A percentile compares a stretch with the other conserved stretches of the same genome.
Evolutionary conservation across 1,284 basidiomycete genomes (phyloP).

Genomic region (Rhodotorula sp.): DNA sequence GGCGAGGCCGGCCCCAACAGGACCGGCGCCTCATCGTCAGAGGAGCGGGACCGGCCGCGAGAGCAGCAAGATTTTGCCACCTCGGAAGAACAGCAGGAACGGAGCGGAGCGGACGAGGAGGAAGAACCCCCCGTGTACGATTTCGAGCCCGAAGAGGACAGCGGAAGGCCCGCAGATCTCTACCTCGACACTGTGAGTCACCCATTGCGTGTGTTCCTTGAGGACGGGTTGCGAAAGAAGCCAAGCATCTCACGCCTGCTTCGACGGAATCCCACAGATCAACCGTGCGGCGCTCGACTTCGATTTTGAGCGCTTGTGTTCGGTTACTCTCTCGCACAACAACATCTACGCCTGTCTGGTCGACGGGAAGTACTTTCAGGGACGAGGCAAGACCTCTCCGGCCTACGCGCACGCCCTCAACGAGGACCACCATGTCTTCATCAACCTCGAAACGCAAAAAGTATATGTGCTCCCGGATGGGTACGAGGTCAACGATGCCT

Average conservation of each 20-base stretch:
- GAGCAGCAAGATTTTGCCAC: neutral
- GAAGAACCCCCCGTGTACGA: constrained; percentile 19
- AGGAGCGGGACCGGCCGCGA: no score
- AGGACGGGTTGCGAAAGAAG: no score
- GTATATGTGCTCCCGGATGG: constrained; percentile 98
- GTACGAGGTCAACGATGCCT: constrained; percentile 91
- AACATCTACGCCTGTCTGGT: constrained; percentile 98
- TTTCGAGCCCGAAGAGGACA: constrained; percentile 47
- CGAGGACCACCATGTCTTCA: constrained; percentile 97
- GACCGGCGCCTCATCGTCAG: no score
- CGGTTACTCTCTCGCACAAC: constrained; percentile 91
- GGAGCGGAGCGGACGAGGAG: constrained; percentile 27
- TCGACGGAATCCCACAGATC: constrained; percentile 58
- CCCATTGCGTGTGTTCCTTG: neutral
- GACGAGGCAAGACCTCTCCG: constrained; percentile 85
- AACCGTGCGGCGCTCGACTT: constrained; percentile 89
- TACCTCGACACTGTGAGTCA: constrained; percentile 87
- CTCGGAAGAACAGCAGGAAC: neutral
- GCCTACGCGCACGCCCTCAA: constrained; percentile 97
- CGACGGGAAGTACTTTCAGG: constrained; percentile 98
- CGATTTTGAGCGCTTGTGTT: constrained; percentile 99
- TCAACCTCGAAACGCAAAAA: constrained; percentile 82
- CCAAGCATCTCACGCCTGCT: no score
- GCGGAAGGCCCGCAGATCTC: constrained; percentile 61
- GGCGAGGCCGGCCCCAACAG: no score